Evolutionary conservation across 192 early-diverging fungal genomes (phyloP).

Genomic region (Dissophora globulifera): DNA sequence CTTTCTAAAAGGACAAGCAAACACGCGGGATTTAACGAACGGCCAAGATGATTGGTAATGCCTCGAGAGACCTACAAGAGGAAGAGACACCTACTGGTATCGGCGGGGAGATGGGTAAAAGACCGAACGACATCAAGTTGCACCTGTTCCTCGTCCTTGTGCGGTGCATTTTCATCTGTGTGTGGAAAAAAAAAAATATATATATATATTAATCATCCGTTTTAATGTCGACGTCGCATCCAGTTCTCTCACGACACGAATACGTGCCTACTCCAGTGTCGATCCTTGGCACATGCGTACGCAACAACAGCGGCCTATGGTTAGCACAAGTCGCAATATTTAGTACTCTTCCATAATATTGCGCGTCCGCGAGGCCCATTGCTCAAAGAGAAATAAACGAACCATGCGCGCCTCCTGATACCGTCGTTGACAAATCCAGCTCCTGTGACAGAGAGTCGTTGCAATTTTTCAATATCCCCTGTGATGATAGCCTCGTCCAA

Average conservation of each 20-base stretch:
- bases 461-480: constrained; percentile 22
- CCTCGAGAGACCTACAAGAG: too few species aligned
- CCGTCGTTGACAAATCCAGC: constrained; percentile 60
- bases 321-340: neutral
- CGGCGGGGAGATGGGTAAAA: constrained; percentile 52
- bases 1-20: constrained; percentile 36
- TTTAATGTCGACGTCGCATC: too few species aligned
- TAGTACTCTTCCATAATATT: neutral
- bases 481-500: constrained; percentile 58
- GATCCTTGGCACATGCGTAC: constrained; percentile 27
- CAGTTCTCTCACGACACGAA: neutral
- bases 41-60: too few species aligned
- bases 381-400: neutral
- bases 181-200: neutral
- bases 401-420: constrained; percentile 61
- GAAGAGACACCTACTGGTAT: constrained; percentile 42
- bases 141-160: constrained; percentile 64
- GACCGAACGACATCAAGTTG: constrained; percentile 60
- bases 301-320: constrained; percentile 57
- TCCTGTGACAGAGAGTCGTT: constrained; percentile 41
- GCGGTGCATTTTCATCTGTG: constrained; percentile 13
- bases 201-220: too few species aligned
- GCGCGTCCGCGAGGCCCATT: too few species aligned
- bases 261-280: neutral
- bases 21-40: too few species aligned